Conservation (phyloP, 202 grass and related monocot genomes). For the Schoenoplectus triqueter region DNA sequence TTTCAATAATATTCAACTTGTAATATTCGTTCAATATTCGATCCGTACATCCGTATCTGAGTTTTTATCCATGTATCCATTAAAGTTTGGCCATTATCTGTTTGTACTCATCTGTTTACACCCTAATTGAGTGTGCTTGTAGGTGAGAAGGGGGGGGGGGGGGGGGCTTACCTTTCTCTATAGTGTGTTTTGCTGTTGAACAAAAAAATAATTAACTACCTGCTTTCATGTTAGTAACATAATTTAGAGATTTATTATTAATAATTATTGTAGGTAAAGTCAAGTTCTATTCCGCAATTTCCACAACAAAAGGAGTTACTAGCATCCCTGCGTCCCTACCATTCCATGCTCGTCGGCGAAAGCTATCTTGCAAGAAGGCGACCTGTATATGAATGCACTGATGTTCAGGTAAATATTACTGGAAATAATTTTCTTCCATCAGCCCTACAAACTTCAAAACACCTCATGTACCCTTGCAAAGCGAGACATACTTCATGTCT, state of each 20-base stretch:
- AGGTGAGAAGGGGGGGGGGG: background rate
- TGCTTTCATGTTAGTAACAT: slow-evolving; percentile 17
- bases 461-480: background rate
- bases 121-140: slow-evolving; percentile 17
- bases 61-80: background rate
- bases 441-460: background rate
- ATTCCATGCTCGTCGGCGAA: slow-evolving; percentile 97
- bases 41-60: background rate
- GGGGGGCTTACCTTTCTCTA: background rate
- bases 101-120: background rate
- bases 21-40: background rate
- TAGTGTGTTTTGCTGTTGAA: background rate
- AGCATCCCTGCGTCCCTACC: slow-evolving; percentile 76
- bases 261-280: slow-evolving; percentile 59
- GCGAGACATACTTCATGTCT: background rate
- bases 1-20: slow-evolving; percentile 10
- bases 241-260: slow-evolving; percentile 18
- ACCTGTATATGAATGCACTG: slow-evolving; percentile 90
- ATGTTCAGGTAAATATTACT: slow-evolving; percentile 63
- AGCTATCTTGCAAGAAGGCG: slow-evolving; percentile 95
- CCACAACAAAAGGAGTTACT: slow-evolving; percentile 86
- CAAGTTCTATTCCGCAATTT: slow-evolving; percentile 71
- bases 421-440: background rate
- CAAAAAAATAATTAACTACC: background rate
- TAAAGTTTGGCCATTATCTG: background rate